Evolutionary conservation across 1,284 basidiomycete genomes (phyloP), one percentile per base, ranked within the genome.

Genomic region (Melampsora americana): DNA sequence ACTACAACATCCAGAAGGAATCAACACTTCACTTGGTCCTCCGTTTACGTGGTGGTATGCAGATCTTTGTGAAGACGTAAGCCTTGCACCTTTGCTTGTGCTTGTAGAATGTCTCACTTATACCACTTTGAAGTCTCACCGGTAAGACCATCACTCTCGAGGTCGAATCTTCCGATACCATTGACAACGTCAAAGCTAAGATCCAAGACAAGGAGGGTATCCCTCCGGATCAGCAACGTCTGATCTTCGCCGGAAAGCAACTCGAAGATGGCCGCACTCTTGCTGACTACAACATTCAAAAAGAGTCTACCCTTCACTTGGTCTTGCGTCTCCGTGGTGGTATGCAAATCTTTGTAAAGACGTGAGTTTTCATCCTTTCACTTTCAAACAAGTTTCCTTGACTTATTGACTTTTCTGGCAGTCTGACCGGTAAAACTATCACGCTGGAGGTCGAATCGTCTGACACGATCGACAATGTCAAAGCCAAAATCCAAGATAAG

Each of bases 1-100:
- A 95, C 86, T 95, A 95, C 86, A 93, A 91, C 88, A 97, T 97
- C 82, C 95, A 93, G 86, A 93, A 93, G 86, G 92, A 93, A 59
- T 59, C n/a, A 23, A 98, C 95, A 60, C 79, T 84, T 9, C 83
- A 84, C 78, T 80, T 83, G 11, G 83, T 84, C 16, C 79, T 84
- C 35, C 80, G 83, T 50, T 78, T 83, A 14, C 80, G 82, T 48
- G 66, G 66, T 30, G 66, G 66, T 12, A 72, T 70, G 68, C 68
- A 70, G 48, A 70, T 70, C 56, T 70, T 69, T 32, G 67, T 69
- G n/a, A 69, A 70, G 56, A 70, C 68, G 68, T 70, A 59, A 18
- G 68, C 39, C 11, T 28, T 26, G 2, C 23, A n/a, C 14, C 6
- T 20, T 42, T 12, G 11, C 39, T 12, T 11, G 39, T 42, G 12